A percentile compares a stretch with the other conserved stretches of the same genome.
These are phyloP conservation scores for Colletotrichum magnum DNA, from an alignment of 2,329 filamentous ascomycete genomes.

Conservation along the genomic window DNA sequence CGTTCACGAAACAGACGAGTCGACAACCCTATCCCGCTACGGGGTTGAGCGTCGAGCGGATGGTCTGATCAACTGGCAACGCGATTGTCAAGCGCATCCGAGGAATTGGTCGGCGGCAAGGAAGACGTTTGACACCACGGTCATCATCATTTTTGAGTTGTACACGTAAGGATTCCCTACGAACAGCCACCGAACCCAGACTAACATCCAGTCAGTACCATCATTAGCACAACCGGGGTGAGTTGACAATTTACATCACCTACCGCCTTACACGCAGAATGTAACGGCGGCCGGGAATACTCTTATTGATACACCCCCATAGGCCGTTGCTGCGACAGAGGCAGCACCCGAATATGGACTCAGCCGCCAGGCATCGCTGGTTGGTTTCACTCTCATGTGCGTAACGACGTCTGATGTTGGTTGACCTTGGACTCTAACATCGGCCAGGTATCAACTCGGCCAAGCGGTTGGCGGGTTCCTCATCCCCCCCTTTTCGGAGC, in stretches of 20 bases:
- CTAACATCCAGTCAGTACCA: conserved; percentile 20
- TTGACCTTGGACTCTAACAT: not conserved
- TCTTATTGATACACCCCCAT: not conserved
- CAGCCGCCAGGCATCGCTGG: conserved; percentile 37
- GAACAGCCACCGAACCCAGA: not conserved
- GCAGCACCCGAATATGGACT: conserved; percentile 24
- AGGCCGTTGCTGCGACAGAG: conserved; percentile 38
- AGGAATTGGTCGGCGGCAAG: conserved; percentile 42
- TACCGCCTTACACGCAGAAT: no score
- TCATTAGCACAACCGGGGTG: conserved; percentile 38
- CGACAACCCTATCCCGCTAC: conserved; percentile 11
- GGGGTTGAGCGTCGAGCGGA: conserved; percentile 26
- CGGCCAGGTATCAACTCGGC: conserved; percentile 50
- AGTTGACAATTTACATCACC: not conserved
- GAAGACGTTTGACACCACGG: conserved; percentile 41
- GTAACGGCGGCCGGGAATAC: conserved; percentile 14
- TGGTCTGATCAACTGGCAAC: conserved; percentile 33
- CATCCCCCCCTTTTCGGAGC: conserved; percentile 55
- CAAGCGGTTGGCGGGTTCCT: conserved; percentile 55
- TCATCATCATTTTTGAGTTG: conserved; percentile 44
- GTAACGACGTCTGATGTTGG: not conserved
- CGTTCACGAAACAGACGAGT: conserved; percentile 23
- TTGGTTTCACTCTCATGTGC: conserved; percentile 47
- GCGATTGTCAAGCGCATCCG: conserved; percentile 31
- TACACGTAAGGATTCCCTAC: conserved; percentile 41